These are phyloP conservation scores for Colletotrichum sp. DNA, from an alignment of 2,329 filamentous ascomycete genomes.

Conservation along the genomic window DNA sequence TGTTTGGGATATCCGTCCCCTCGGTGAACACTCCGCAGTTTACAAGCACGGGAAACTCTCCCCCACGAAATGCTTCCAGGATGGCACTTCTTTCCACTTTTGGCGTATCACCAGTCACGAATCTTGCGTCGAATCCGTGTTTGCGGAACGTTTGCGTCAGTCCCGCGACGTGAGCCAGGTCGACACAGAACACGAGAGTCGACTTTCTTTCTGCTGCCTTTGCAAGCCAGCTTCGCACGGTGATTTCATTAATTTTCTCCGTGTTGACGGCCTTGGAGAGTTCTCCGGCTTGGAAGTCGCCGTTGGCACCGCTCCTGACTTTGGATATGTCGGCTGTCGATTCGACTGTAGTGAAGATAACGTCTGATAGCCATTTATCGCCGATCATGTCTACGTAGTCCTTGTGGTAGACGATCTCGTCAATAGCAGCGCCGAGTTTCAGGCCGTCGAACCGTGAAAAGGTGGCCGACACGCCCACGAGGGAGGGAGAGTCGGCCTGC, in stretches of 20 bases:
- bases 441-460: slow-evolving; percentile 83
- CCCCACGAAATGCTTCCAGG: slow-evolving; percentile 76
- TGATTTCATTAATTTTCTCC: slow-evolving; percentile 78
- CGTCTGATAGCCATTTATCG: slow-evolving; percentile 89
- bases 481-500: slow-evolving; percentile 54
- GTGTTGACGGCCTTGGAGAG: slow-evolving; percentile 87
- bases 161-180: slow-evolving; percentile 79
- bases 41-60: slow-evolving; percentile 84
- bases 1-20: slow-evolving; percentile 96
- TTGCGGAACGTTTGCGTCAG: slow-evolving; percentile 79
- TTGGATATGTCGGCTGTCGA: slow-evolving; percentile 80
- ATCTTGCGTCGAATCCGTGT: slow-evolving; percentile 81
- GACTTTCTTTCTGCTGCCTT: slow-evolving; percentile 78
- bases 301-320: slow-evolving; percentile 67
- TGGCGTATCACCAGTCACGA: slow-evolving; percentile 83
- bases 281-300: slow-evolving; percentile 82
- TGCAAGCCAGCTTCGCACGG: slow-evolving; percentile 83
- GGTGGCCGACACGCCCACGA: slow-evolving; percentile 90
- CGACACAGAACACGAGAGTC: slow-evolving; percentile 93
- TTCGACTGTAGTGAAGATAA: slow-evolving; percentile 92
- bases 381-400: slow-evolving; percentile 73
- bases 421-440: slow-evolving; percentile 81
- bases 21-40: slow-evolving; percentile 98
- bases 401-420: slow-evolving; percentile 96
- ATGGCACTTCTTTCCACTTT: slow-evolving; percentile 70